phyloP scores from a whole-genome alignment of 106 monocot genomes.

The Dendrobium chrysotoxum region DNA sequence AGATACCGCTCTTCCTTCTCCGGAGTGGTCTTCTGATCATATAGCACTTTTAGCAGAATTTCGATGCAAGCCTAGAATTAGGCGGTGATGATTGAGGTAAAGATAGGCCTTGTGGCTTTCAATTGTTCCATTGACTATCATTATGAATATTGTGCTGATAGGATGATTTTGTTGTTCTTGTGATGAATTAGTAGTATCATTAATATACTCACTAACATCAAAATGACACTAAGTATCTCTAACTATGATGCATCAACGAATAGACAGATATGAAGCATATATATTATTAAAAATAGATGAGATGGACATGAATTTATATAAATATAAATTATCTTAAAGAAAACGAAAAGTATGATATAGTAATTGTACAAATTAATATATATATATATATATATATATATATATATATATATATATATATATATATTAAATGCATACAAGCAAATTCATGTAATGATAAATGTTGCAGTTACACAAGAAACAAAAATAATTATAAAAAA shows the following conservation, averaged over 20 bases:
- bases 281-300: too few relatives aligned
- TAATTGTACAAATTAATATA: too few relatives aligned
- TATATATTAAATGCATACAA: too few relatives aligned
- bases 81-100: constrained; percentile 45
- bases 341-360: too few relatives aligned
- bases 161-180: not conserved
- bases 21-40: constrained; percentile 98
- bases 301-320: not conserved
- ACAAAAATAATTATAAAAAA: not conserved
- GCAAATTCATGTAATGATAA: too few relatives aligned
- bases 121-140: not conserved
- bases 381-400: too few relatives aligned
- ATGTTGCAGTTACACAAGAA: not conserved
- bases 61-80: constrained; percentile 67
- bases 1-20: constrained; percentile 94
- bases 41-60: constrained; percentile 92
- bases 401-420: too few relatives aligned
- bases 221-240: not conserved
- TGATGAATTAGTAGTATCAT: not conserved
- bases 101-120: not conserved
- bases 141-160: not conserved
- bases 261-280: too few relatives aligned
- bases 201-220: not conserved
- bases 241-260: too few relatives aligned
- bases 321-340: too few relatives aligned